Base-by-base conservation (phyloP, 2,329 filamentous ascomycete genomes). In the Exophiala lecanii-corni region DNA sequence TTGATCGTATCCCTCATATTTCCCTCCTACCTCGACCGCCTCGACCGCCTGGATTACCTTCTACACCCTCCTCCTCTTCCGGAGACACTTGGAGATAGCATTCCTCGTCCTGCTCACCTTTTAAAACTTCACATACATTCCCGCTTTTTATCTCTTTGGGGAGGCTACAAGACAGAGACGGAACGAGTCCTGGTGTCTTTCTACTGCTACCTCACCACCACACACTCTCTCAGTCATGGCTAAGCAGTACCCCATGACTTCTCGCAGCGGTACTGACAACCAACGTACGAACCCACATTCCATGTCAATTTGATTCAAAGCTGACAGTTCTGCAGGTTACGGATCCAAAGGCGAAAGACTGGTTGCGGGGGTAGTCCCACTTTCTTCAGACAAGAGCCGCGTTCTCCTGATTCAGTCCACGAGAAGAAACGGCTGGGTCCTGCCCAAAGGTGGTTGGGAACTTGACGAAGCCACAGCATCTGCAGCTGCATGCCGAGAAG, bases 371-470 rank as follows among this genome's bases (percentile, higher is more conserved):
- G 82, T 97, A 45, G 92, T 98, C 36, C 88, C 92, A 53, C 74
- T 97, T 54, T 92, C 87, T 42, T 68, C 76, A 58, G 89, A 95
- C 70, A 91, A 87, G 65, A 82, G 81, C 58, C 84, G 86, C 65
- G 91, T 98, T 49, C 76, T 98, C 56, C 75, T 98, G 56, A 95
- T 97, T 58, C 89, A 96, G 71, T 95, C 89, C 41, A 91, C 86
- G 39, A 80, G 87, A 53, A 83, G 89, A 58, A 87, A 87, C 64
- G 87, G 86, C 58, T 98, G 92, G 92, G 92, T 98, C 32, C 75
- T 98, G 46, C 92, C 92, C 48, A 98, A 98, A 66, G 92, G 92
- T 61, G 92, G 92, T 48, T 98, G 92, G 89, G 92, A 98, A 67
- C 84, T 81, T 23, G 92, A 98, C 66, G 92, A 98, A 69, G 79